Conservation (phyloP, 371 early-diverging fungal genomes). For the Mortierella sp. region DNA sequence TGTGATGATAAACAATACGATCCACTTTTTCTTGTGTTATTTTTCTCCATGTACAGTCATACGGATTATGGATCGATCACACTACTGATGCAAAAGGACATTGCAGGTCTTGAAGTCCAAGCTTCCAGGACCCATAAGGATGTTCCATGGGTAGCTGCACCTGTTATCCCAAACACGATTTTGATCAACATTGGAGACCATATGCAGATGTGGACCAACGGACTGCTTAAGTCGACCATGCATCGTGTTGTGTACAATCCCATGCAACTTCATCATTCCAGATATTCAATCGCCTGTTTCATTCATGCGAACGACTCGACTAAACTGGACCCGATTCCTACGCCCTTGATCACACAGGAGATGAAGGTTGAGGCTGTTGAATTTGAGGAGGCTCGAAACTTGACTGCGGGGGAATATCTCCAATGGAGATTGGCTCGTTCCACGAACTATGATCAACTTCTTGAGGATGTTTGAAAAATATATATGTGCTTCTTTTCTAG, state of each 20-base stretch:
- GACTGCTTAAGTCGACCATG: slow-evolving; percentile 73
- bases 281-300: slow-evolving; percentile 82
- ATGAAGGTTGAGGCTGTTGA: slow-evolving; percentile 45
- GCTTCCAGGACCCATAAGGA: slow-evolving; percentile 56
- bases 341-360: slow-evolving; percentile 38
- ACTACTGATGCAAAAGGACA: slow-evolving; percentile 76
- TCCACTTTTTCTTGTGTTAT: not conserved
- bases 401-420: slow-evolving; percentile 50
- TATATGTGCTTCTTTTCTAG: too few species aligned
- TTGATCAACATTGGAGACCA: slow-evolving; percentile 81
- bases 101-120: slow-evolving; percentile 76
- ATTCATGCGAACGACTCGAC: slow-evolving; percentile 63
- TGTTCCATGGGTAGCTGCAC: slow-evolving; percentile 71
- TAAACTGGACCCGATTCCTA: slow-evolving; percentile 60
- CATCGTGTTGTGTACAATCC: slow-evolving; percentile 78
- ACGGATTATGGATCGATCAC: slow-evolving; percentile 83
- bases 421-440: slow-evolving; percentile 22
- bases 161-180: slow-evolving; percentile 67
- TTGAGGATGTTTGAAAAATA: slow-evolving; percentile 5
- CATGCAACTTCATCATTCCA: slow-evolving; percentile 65
- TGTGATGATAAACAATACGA: not conserved
- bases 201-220: slow-evolving; percentile 78
- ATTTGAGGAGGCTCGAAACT: slow-evolving; percentile 42
- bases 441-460: slow-evolving; percentile 10
- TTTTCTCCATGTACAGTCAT: slow-evolving; percentile 48